phyloP scores from a whole-genome alignment of 2,329 filamentous ascomycete species.

The Karstenula rhodostoma region DNA sequence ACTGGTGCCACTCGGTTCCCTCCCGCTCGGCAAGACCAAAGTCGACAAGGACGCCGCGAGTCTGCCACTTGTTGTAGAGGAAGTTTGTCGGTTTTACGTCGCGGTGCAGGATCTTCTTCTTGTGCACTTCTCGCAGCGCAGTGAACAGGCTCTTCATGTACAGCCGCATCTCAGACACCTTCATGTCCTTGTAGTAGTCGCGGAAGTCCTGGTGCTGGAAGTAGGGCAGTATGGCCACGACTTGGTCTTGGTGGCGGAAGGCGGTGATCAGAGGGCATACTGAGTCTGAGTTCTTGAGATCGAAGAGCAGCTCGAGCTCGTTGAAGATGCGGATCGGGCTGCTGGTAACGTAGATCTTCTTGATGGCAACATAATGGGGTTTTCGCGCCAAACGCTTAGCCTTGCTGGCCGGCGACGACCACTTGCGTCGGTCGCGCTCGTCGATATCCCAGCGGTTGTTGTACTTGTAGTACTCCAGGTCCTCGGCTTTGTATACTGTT shows the following conservation, averaged over 20 bases:
- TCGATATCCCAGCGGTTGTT: conserved; percentile 86
- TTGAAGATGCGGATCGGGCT: conserved; percentile 93
- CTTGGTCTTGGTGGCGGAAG: conserved; percentile 93
- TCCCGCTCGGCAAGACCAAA: conserved; percentile 90
- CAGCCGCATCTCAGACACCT: conserved; percentile 81
- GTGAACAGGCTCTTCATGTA: conserved; percentile 91
- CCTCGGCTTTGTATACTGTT: conserved; percentile 98
- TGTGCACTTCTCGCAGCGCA: conserved; percentile 83
- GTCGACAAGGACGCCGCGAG: conserved; percentile 92
- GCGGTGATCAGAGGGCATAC: conserved; percentile 97
- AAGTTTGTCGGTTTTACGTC: conserved; percentile 99
- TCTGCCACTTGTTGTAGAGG: conserved; percentile 82
- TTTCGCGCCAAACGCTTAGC: conserved; percentile 54
- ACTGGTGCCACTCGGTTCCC: conserved; percentile 77
- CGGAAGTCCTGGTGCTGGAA: conserved; percentile 96
- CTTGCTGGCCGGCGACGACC: conserved; percentile 73
- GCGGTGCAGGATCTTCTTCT: conserved; percentile 84
- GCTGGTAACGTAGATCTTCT: conserved; percentile 99
- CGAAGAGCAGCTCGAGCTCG: conserved; percentile 91
- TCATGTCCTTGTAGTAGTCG: conserved; percentile 91
- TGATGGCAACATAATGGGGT: conserved; percentile 89
- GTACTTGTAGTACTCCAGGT: conserved; percentile 83
- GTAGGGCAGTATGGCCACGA: conserved; percentile 92
- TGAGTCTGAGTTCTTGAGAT: conserved; percentile 80
- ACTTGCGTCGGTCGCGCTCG: conserved; percentile 70